These are phyloP conservation scores for Russula ochroleuca DNA, from an alignment of 768 basidiomycete genomes.

Conservation along the genomic window DNA sequence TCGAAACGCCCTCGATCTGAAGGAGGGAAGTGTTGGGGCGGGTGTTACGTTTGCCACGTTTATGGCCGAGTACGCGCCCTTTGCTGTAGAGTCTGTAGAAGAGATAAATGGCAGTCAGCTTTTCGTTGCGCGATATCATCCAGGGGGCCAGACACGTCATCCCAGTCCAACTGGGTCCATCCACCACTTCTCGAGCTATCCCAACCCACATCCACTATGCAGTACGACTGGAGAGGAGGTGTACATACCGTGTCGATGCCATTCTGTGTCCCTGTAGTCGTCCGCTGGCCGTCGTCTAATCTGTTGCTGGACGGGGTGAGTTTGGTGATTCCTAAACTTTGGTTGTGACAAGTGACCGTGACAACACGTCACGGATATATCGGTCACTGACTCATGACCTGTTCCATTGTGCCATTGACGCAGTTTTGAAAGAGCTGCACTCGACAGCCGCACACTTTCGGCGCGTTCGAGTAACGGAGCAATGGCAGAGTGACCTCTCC, in stretches of 20 bases:
- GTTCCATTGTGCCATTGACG: constrained; percentile 38
- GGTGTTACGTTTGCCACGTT: constrained; percentile 96
- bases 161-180: constrained; percentile 36
- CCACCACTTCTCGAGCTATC: constrained; percentile 40
- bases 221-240: constrained; percentile 1
- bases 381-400: not conserved
- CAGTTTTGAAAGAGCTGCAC: constrained; percentile 44
- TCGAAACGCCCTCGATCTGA: constrained; percentile 94
- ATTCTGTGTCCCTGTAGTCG: constrained; percentile 48
- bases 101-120: constrained; percentile 23
- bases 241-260: constrained; percentile 75
- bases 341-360: constrained; percentile 20
- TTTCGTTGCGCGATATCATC: not conserved
- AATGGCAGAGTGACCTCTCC: constrained; percentile 44
- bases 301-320: constrained; percentile 13
- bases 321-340: constrained; percentile 13
- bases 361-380: not conserved
- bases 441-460: constrained; percentile 36
- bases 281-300: constrained; percentile 31
- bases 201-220: constrained; percentile 27
- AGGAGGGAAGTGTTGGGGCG: constrained; percentile 94
- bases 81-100: constrained; percentile 86
- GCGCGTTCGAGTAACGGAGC: constrained; percentile 59
- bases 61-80: constrained; percentile 97
- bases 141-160: constrained; percentile 17